Base-by-base conservation (phyloP, 2,329 filamentous ascomycete species). In the Fusarium goolgardi region DNA sequence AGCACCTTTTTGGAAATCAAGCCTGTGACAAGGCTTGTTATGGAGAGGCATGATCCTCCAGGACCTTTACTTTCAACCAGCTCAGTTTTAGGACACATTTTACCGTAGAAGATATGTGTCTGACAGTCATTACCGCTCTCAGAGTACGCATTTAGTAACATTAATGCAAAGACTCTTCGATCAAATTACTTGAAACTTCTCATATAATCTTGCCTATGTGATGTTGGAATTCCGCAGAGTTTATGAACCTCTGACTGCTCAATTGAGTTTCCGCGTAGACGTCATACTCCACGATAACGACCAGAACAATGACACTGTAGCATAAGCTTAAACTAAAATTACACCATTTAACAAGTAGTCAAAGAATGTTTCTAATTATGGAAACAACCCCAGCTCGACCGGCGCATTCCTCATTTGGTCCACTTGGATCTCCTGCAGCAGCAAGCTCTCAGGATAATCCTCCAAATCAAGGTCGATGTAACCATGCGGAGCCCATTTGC, bases 21-120 rank as follows among this genome's bases (percentile, higher is more conserved):
- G 54, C 58, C 35, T 39, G 27, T 59, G 41, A 59, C 32, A 59
- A 34, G 56, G 52, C 52, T 46, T 47, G 29, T 40, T 47, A 35
- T 35, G 35, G 20, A 51, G 56, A 57, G 52, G 56, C 56, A 34
- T 27, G 39, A 44, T 25, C 23, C 56, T 59, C 32, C 29, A 25
- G 50, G 29, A 57, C 27, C 34, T 40, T 59, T 59, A 57, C 52
- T 31, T 59, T 59, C 56, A 35, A 47, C 39, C 27, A 59, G 16
- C 52, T 57, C 31, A 59, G 21, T 41, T 59, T 46, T 46, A 27
- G 35, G 52, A 55, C 40, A 47, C 56, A 57, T 45, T 40, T 32
- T 57, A 57, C 32, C 10, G 23, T 45, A 45, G 56, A 16, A 49
- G 35, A 27, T 41, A 27, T 59, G 52, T 59, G 56, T 45, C 56